phyloP scores from a whole-genome alignment of 768 basidiomycete genomes.

The Jaapia argillacea region DNA sequence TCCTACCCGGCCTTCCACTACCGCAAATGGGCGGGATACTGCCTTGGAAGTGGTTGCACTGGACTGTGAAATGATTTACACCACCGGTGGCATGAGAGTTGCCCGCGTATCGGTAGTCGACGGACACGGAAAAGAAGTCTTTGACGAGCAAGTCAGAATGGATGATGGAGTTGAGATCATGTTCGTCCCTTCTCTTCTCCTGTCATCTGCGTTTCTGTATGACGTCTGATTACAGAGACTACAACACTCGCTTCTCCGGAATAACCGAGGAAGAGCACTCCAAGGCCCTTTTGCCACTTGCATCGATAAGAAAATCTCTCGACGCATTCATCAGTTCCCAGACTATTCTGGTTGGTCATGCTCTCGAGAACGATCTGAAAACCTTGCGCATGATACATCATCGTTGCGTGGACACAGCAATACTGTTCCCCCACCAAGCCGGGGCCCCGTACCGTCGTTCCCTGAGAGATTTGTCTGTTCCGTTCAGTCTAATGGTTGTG shows the following conservation, averaged over 20 bases:
- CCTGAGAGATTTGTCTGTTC: constrained; percentile 65
- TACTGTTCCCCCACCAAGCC: constrained; percentile 77
- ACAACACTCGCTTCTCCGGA: constrained; percentile 87
- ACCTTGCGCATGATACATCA: constrained; percentile 83
- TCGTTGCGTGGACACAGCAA: constrained; percentile 77
- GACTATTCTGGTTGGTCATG: constrained; percentile 86
- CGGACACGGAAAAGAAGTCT: constrained; percentile 57
- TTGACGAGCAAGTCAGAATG: constrained; percentile 79
- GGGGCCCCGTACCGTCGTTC: constrained; percentile 73
- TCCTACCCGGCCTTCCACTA: constrained; percentile 18
- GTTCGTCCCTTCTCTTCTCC: constrained; percentile 29
- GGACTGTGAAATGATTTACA: constrained; percentile 97
- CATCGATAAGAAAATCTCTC: constrained; percentile 56
- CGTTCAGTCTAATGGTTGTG: neutral
- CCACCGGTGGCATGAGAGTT: constrained; percentile 85
- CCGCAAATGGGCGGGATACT: constrained; percentile 19
- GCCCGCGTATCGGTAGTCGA: constrained; percentile 89
- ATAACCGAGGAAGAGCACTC: constrained; percentile 50
- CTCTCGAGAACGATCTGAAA: constrained; percentile 89
- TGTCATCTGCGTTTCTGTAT: neutral
- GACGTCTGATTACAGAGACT: constrained; percentile 47
- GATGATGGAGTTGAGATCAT: constrained; percentile 72
- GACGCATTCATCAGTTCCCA: constrained; percentile 63
- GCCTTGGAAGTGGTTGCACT: constrained; percentile 75
- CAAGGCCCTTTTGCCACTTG: constrained; percentile 57